Conservation (phyloP, 2,329 filamentous ascomycete genomes). For the Phaeosphaeriaceae sp. region DNA sequence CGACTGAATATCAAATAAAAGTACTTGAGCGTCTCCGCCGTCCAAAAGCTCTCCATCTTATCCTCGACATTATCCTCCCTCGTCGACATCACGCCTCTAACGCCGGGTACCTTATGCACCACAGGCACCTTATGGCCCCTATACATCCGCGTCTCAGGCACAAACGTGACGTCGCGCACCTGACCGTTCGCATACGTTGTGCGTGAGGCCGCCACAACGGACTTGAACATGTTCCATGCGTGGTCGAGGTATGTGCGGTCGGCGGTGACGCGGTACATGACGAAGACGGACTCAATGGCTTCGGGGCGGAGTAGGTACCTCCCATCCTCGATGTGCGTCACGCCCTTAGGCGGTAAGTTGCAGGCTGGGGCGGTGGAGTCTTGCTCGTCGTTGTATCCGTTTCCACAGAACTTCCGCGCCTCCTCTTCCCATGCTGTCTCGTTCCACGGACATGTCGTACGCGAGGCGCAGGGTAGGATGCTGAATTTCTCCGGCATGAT, state of each 20-base stretch:
- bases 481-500: constrained; percentile 68
- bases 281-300: constrained; percentile 66
- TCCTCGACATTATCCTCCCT: constrained; percentile 36
- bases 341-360: constrained; percentile 46
- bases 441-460: constrained; percentile 59
- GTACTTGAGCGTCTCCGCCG: constrained; percentile 59
- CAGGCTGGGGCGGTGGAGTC: constrained; percentile 21
- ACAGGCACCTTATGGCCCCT: not conserved
- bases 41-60: constrained; percentile 56
- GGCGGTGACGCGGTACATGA: constrained; percentile 66
- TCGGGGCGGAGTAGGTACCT: constrained; percentile 60
- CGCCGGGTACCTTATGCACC: constrained; percentile 5
- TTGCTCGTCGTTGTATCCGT: constrained; percentile 9
- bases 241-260: constrained; percentile 53
- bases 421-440: constrained; percentile 57
- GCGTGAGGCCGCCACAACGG: constrained; percentile 48
- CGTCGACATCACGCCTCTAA: not conserved
- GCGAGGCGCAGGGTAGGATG: constrained; percentile 56
- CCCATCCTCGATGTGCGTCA: constrained; percentile 49
- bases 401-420: not conserved
- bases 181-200: constrained; percentile 54
- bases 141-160: constrained; percentile 8
- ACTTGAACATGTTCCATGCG: constrained; percentile 59
- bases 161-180: constrained; percentile 50
- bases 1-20: constrained; percentile 58